These are phyloP conservation scores for Cyclostephanos tholiformis DNA, from an alignment of 108 stramenopile genomes.

Conservation along the genomic window DNA sequence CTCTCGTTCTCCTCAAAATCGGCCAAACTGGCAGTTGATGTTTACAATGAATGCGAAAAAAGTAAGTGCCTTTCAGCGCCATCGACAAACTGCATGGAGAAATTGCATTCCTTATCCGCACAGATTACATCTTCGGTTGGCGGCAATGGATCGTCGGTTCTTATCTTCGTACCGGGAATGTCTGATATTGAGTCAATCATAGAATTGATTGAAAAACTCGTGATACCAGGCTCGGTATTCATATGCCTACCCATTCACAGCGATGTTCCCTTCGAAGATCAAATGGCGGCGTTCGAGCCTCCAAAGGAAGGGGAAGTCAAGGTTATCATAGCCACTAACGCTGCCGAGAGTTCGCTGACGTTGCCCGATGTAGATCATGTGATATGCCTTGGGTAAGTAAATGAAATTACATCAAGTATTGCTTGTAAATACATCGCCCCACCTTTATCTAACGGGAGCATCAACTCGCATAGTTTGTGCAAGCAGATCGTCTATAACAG, in stretches of 20 bases:
- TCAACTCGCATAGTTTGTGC: slow-evolving; percentile 46
- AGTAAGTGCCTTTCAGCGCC: slow-evolving; percentile 60
- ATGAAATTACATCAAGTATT: not conserved
- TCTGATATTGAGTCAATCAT: slow-evolving; percentile 88
- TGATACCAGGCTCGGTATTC: slow-evolving; percentile 48
- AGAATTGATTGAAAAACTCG: slow-evolving; percentile 71
- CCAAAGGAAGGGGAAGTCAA: slow-evolving; percentile 75
- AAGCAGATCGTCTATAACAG: slow-evolving; percentile 80
- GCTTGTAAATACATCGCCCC: not conserved
- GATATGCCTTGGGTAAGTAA: slow-evolving; percentile 81
- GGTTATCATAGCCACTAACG: slow-evolving; percentile 96
- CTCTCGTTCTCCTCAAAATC: slow-evolving; percentile 45
- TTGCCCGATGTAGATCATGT: slow-evolving; percentile 96
- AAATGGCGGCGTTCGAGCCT: slow-evolving; percentile 82
- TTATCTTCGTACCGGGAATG: slow-evolving; percentile 98
- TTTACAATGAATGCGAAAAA: slow-evolving; percentile 55
- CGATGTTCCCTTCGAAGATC: slow-evolving; percentile 92
- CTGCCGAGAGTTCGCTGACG: slow-evolving; percentile 96
- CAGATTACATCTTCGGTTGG: slow-evolving; percentile 62
- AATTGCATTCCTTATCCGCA: slow-evolving; percentile 53
- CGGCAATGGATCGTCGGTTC: slow-evolving; percentile 71
- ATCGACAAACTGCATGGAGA: slow-evolving; percentile 39
- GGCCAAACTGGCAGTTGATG: slow-evolving; percentile 36
- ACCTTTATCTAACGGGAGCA: not conserved
- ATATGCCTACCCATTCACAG: slow-evolving; percentile 90